phyloP scores from a whole-genome alignment of 352 stramenopile genomes.

The Discostella stelligera region DNA sequence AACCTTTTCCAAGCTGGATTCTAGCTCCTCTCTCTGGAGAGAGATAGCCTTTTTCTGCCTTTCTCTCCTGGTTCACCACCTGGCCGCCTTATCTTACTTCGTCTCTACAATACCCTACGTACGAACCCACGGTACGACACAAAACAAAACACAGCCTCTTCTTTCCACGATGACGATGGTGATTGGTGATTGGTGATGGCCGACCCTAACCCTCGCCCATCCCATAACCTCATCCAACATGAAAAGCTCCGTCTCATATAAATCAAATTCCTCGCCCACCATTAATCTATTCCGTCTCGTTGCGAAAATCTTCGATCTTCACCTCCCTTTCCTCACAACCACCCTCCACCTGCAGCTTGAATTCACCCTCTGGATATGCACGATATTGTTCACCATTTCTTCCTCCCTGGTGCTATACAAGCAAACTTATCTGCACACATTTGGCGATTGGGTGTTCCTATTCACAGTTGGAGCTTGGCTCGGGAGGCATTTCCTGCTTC shows the following conservation, averaged over 20 bases:
- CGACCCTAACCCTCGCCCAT: not conserved
- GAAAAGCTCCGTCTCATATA: not conserved
- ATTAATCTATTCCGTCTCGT: not conserved
- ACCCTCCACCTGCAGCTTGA: constrained; percentile 66
- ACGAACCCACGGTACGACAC: too few relatives aligned
- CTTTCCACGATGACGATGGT: too few relatives aligned
- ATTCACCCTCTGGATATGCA: constrained; percentile 53
- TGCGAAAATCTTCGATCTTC: constrained; percentile 14
- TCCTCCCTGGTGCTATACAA: constrained; percentile 52
- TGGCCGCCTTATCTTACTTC: too few relatives aligned
- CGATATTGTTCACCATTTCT: constrained; percentile 46
- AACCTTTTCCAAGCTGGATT: too few relatives aligned
- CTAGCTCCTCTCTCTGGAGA: too few relatives aligned
- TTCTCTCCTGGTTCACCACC: too few relatives aligned
- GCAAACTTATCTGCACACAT: constrained; percentile 30
- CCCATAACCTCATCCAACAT: too few relatives aligned
- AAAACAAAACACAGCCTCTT: too few relatives aligned
- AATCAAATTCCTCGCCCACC: not conserved
- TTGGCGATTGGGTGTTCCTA: constrained; percentile 45
- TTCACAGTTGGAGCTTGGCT: constrained; percentile 30
- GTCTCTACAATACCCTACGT: too few relatives aligned
- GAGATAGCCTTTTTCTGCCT: too few relatives aligned
- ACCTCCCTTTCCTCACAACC: constrained; percentile 33
- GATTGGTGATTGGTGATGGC: too few relatives aligned
- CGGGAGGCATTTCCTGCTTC: constrained; percentile 58